Conservation (phyloP, 2,329 filamentous ascomycete genomes). For the Lasiodiplodia citricola region DNA sequence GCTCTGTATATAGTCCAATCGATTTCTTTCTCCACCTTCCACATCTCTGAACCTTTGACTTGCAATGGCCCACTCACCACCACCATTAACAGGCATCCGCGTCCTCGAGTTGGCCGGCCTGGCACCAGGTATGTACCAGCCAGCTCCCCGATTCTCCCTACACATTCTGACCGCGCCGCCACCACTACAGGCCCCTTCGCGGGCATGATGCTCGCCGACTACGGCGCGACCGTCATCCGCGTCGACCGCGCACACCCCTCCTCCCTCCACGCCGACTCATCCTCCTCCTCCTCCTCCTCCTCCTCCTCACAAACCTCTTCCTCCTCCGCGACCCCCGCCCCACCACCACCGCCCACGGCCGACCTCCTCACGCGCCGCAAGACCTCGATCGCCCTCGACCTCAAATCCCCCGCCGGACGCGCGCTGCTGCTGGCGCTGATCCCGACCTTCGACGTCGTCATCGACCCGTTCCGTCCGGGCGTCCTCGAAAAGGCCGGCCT, state of each 20-base stretch:
- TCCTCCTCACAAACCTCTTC: slow-evolving; percentile 45
- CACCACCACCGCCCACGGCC: slow-evolving; percentile 53
- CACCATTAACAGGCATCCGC: slow-evolving; percentile 62
- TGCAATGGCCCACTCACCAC: slow-evolving; percentile 35
- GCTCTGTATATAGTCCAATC: neutral
- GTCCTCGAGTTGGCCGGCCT: slow-evolving; percentile 71
- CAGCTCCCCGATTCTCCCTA: neutral
- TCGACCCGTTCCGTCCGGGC: slow-evolving; percentile 92
- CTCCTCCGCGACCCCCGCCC: slow-evolving; percentile 62
- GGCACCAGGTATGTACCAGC: slow-evolving; percentile 55
- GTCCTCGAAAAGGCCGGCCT: slow-evolving; percentile 86
- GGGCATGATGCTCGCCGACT: slow-evolving; percentile 82
- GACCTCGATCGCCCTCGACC: slow-evolving; percentile 76
- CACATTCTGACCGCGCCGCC: slow-evolving; percentile 2
- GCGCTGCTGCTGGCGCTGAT: slow-evolving; percentile 71
- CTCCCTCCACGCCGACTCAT: slow-evolving; percentile 37
- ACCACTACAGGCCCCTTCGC: slow-evolving; percentile 75
- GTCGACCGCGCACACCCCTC: slow-evolving; percentile 69
- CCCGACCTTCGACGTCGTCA: slow-evolving; percentile 73
- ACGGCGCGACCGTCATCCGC: slow-evolving; percentile 85
- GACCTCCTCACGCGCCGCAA: slow-evolving; percentile 85
- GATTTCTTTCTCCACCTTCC: neutral
- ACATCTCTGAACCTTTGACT: neutral
- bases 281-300: slow-evolving; percentile 38
- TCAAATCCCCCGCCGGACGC: slow-evolving; percentile 70